Conservation (phyloP, 163 green algal species). For the Chloroidium sp. region DNA sequence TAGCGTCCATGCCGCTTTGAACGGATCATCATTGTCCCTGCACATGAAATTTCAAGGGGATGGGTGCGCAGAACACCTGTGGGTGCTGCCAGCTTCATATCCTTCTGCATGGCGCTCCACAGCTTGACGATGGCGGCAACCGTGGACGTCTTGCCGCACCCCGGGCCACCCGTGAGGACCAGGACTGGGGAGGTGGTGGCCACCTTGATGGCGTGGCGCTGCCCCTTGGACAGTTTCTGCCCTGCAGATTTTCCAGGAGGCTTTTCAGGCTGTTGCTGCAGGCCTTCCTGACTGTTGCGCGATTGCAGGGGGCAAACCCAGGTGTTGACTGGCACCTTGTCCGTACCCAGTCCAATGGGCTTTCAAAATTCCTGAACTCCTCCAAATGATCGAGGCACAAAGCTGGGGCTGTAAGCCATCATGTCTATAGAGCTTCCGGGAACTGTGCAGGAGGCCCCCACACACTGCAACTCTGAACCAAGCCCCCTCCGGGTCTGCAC, state of each 20-base stretch:
- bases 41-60: no score
- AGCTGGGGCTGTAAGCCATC: not conserved
- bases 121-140: slow-evolving; percentile 49
- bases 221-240: slow-evolving; percentile 31
- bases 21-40: no score
- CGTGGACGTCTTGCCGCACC: slow-evolving; percentile 63
- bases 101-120: slow-evolving; percentile 38
- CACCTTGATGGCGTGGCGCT: slow-evolving; percentile 37
- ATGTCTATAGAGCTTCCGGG: not conserved
- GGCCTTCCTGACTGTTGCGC: not conserved
- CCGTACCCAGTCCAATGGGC: no score
- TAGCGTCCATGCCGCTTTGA: no score
- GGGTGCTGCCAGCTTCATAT: slow-evolving; percentile 47
- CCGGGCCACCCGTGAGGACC: slow-evolving; percentile 61
- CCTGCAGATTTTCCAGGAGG: not conserved
- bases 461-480: no score
- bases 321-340: not conserved
- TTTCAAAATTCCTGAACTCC: no score
- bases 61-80: slow-evolving; percentile 24
- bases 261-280: not conserved
- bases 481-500: not conserved
- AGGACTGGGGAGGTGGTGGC: slow-evolving; percentile 40
- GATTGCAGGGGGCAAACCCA: not conserved
- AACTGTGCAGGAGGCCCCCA: not conserved
- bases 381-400: not conserved